Evolutionary conservation across 1,139 yeast genomes (phyloP).

Genomic region (Blastobotrys serpentis): DNA sequence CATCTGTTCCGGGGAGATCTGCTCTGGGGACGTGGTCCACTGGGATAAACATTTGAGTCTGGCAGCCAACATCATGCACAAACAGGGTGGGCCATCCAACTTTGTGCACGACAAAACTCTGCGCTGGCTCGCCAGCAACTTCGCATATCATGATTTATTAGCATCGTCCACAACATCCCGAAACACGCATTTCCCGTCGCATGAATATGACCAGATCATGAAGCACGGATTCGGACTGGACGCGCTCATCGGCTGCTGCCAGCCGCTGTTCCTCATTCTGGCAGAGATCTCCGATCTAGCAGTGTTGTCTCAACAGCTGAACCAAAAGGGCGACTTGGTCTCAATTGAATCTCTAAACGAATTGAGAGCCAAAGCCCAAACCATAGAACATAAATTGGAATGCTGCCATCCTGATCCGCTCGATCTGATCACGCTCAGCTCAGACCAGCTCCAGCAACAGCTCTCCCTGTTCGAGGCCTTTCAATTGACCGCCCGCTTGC

Average conservation of each 20-base stretch:
- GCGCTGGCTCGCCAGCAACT: slow-evolving; percentile 76
- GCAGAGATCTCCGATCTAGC: slow-evolving; percentile 70
- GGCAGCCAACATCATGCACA: slow-evolving; percentile 31
- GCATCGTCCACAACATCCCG: slow-evolving; percentile 51
- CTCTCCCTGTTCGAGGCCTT: slow-evolving; percentile 69
- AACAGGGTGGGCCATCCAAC: slow-evolving; percentile 33
- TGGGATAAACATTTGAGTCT: slow-evolving; percentile 33
- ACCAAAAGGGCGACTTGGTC: background rate
- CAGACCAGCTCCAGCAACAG: slow-evolving; percentile 62
- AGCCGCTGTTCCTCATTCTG: slow-evolving; percentile 60
- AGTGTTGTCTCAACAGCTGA: slow-evolving; percentile 37
- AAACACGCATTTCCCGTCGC: slow-evolving; percentile 36
- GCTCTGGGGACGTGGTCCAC: slow-evolving; percentile 33
- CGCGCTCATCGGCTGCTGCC: slow-evolving; percentile 72
- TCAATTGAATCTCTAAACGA: slow-evolving; percentile 23
- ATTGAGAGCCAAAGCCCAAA: slow-evolving; percentile 44
- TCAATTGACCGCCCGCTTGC: slow-evolving; percentile 67
- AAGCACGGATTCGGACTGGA: slow-evolving; percentile 47
- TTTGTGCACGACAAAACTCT: slow-evolving; percentile 57
- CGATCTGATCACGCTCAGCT: slow-evolving; percentile 49
- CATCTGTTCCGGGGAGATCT: slow-evolving; percentile 41
- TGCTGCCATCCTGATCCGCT: slow-evolving; percentile 53
- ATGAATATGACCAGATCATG: slow-evolving; percentile 52
- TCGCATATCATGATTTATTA: slow-evolving; percentile 76
- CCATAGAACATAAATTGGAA: slow-evolving; percentile 52